These are phyloP conservation scores for Ceratobasidium sp. DNA, from an alignment of 1,284 basidiomycete genomes.

Conservation along the genomic window DNA sequence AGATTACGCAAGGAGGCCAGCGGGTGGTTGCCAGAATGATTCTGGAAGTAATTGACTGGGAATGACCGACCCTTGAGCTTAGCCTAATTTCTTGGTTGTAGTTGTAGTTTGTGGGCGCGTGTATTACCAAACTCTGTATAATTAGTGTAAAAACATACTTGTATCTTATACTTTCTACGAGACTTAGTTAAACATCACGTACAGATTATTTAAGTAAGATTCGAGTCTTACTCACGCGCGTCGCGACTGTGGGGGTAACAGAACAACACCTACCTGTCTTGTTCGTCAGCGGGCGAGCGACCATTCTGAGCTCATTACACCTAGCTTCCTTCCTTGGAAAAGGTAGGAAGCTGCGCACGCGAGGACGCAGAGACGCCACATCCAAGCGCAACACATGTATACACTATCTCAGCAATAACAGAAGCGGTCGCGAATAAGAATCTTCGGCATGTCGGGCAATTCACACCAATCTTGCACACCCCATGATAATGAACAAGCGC, in stretches of 20 bases:
- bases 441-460: too few relatives aligned
- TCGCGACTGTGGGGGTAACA: background rate
- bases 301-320: too few relatives aligned
- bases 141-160: slow-evolving; percentile 36
- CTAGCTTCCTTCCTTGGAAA: too few relatives aligned
- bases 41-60: slow-evolving; percentile 40
- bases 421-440: too few relatives aligned
- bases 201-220: background rate
- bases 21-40: slow-evolving; percentile 46
- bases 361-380: too few relatives aligned
- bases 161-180: background rate
- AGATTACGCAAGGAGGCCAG: slow-evolving; percentile 47
- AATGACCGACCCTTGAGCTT: background rate
- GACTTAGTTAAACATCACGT: background rate
- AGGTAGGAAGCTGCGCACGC: too few relatives aligned
- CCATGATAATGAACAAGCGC: background rate
- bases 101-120: too few relatives aligned
- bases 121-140: background rate
- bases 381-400: too few relatives aligned
- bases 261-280: too few relatives aligned
- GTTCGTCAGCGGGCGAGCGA: too few relatives aligned
- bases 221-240: background rate
- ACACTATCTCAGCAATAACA: too few relatives aligned
- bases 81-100: background rate
- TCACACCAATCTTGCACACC: background rate